Conservation (phyloP, 176 grass and related monocot species). For the Areca catechu region DNA sequence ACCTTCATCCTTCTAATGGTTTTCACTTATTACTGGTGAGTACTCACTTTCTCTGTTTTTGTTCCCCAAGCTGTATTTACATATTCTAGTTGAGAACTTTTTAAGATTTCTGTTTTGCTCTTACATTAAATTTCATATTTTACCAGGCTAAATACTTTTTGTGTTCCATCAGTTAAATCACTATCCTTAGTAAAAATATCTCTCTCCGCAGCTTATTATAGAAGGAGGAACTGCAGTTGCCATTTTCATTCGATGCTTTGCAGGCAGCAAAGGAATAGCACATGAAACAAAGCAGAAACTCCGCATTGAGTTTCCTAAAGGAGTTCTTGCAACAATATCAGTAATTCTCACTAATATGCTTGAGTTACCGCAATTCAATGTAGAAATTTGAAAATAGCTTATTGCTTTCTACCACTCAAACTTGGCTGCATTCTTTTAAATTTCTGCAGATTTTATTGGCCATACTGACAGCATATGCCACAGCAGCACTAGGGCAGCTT, state of each 20-base stretch:
- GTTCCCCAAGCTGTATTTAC: too few species aligned
- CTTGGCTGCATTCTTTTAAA: neutral
- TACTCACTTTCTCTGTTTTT: neutral
- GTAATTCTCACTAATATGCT: slow-evolving; percentile 23
- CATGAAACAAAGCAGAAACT: slow-evolving; percentile 58
- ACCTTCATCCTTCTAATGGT: slow-evolving; percentile 87
- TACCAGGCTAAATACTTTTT: too few species aligned
- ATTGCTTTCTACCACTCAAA: too few species aligned
- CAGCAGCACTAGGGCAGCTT: slow-evolving; percentile 72
- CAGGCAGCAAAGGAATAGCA: slow-evolving; percentile 48
- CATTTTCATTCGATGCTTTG: slow-evolving; percentile 72
- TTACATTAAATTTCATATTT: too few species aligned
- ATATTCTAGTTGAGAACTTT: too few species aligned
- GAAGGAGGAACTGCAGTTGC: slow-evolving; percentile 64
- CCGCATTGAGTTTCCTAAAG: slow-evolving; percentile 70
- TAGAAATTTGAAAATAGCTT: too few species aligned
- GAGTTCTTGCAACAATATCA: slow-evolving; percentile 66
- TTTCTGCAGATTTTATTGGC: slow-evolving; percentile 53
- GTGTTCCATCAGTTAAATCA: too few species aligned
- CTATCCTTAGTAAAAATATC: too few species aligned
- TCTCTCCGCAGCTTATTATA: slow-evolving; percentile 46
- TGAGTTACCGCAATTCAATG: too few species aligned
- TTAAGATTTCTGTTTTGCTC: too few species aligned
- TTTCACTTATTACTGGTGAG: slow-evolving; percentile 69
- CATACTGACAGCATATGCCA: slow-evolving; percentile 71